Conservation (phyloP, 2,329 filamentous ascomycete species). For the Colletotrichum liriopes region DNA sequence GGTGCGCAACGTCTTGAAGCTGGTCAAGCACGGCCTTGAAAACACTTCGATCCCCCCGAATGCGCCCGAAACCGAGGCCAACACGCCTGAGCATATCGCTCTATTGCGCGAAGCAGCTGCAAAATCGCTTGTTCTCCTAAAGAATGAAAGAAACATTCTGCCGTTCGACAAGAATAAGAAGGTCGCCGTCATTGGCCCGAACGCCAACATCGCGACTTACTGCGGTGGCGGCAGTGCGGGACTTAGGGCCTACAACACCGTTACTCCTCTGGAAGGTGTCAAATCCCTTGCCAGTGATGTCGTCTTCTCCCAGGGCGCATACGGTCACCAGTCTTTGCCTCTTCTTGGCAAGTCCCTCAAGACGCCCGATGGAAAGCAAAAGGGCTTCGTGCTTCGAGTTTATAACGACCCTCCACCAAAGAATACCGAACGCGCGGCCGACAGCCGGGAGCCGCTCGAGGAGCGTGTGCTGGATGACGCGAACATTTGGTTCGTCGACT, state of each 20-base stretch:
- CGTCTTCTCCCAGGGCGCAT: slow-evolving; percentile 48
- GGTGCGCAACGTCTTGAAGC: slow-evolving; percentile 51
- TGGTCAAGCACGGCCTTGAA: slow-evolving; percentile 59
- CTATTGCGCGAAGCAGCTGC: slow-evolving; percentile 53
- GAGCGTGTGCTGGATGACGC: slow-evolving; percentile 45
- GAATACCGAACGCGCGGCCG: background rate
- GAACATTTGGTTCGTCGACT: slow-evolving; percentile 49
- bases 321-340: slow-evolving; percentile 53
- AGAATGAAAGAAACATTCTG: slow-evolving; percentile 77
- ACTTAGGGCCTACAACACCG: slow-evolving; percentile 51
- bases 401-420: slow-evolving; percentile 45
- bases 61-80: slow-evolving; percentile 66
- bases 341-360: slow-evolving; percentile 48
- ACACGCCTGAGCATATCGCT: slow-evolving; percentile 73
- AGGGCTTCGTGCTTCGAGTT: slow-evolving; percentile 48
- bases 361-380: slow-evolving; percentile 44
- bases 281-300: slow-evolving; percentile 44
- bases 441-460: slow-evolving; percentile 43
- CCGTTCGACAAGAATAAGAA: slow-evolving; percentile 63
- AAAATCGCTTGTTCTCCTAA: slow-evolving; percentile 77
- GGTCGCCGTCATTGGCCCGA: slow-evolving; percentile 69
- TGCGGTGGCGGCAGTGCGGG: slow-evolving; percentile 54
- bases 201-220: slow-evolving; percentile 58
- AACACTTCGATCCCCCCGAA: slow-evolving; percentile 63
- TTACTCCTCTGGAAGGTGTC: slow-evolving; percentile 52